These are phyloP conservation scores for Berkeleyomyces rouxiae DNA, from an alignment of 2,329 filamentous ascomycete species.

Conservation along the genomic window DNA sequence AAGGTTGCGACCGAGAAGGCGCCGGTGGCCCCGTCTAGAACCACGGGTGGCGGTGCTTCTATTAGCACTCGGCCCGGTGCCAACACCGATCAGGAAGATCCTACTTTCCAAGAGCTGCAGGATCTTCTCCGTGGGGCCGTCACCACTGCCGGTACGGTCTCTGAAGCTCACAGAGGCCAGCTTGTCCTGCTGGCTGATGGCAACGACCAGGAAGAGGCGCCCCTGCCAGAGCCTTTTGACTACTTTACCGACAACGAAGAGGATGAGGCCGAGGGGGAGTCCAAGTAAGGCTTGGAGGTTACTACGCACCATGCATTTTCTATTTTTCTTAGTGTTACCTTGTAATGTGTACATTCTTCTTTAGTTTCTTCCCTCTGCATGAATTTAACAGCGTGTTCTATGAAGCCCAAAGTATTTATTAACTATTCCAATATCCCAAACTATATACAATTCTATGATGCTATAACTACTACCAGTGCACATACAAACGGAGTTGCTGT, in stretches of 20 bases:
- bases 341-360: not conserved
- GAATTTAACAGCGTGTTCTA: not conserved
- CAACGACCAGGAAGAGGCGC: slow-evolving; percentile 56
- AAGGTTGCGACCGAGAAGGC: slow-evolving; percentile 52
- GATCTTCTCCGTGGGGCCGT: slow-evolving; percentile 6
- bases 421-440: not conserved
- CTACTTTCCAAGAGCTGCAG: slow-evolving; percentile 17
- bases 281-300: not conserved
- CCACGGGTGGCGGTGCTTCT: slow-evolving; percentile 18
- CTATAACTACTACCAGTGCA: not conserved
- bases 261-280: slow-evolving; percentile 18
- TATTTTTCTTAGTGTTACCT: not conserved
- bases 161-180: not conserved
- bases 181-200: slow-evolving; percentile 63
- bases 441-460: slow-evolving; percentile 1
- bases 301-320: not conserved
- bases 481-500: not conserved
- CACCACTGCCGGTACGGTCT: not conserved
- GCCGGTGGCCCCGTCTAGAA: slow-evolving; percentile 29
- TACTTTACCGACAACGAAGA: slow-evolving; percentile 55
- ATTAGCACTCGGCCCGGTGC: slow-evolving; percentile 18
- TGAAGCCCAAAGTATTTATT: not conserved
- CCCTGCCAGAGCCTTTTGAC: slow-evolving; percentile 55
- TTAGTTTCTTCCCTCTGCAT: not conserved
- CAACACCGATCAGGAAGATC: slow-evolving; percentile 20